phyloP scores from a whole-genome alignment of 345 rosid species.

The thale cress (Arabidopsis thaliana) region TAIR10.1 NC_003070.9:10817001-10817500 shows the following conservation, averaged over 20 bases:
- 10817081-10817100: slow-evolving; percentile 4
- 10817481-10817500: slow-evolving; percentile 60
- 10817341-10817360: slow-evolving; percentile 64
- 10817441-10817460: slow-evolving; percentile 67
- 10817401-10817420: slow-evolving; percentile 59
- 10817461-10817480: slow-evolving; percentile 71
- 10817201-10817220: slow-evolving; percentile 68
- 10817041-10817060: not conserved
- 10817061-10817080: not conserved
- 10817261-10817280: not conserved
- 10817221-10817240: slow-evolving; percentile 54
- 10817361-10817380: slow-evolving; percentile 60
- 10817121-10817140: slow-evolving; percentile 52
- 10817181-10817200: slow-evolving; percentile 62
- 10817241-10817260: slow-evolving; percentile 1
- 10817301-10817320: slow-evolving; percentile 27
- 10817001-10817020: slow-evolving; percentile 51
- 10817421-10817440: slow-evolving; percentile 63
- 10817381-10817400: slow-evolving; percentile 55
- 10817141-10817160: slow-evolving; percentile 56
- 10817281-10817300: not conserved
- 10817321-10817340: slow-evolving; percentile 65
- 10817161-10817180: slow-evolving; percentile 62
- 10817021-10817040: slow-evolving; percentile 3
- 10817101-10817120: slow-evolving; percentile 61